Percentiles rank a stretch among this genome's conserved stretches.
These are phyloP conservation scores for Serendipita sp. DNA, from an alignment of 768 basidiomycete genomes.

Conservation along the genomic window DNA sequence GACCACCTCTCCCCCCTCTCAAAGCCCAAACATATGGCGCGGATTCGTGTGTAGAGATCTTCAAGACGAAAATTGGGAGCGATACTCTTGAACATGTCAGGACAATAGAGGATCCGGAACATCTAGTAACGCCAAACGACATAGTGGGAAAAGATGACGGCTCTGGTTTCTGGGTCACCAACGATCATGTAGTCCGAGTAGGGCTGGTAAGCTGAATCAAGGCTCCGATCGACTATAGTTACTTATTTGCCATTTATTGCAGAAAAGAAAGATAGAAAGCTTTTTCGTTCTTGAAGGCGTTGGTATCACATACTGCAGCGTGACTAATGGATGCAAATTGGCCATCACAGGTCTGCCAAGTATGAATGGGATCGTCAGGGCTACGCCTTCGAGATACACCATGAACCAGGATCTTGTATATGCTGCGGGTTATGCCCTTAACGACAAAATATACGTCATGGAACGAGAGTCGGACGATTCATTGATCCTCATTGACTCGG, in stretches of 20 bases:
- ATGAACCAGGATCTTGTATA: constrained; percentile 45
- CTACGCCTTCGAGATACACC: constrained; percentile 9
- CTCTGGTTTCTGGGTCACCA: constrained; percentile 51
- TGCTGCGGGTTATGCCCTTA: constrained; percentile 23
- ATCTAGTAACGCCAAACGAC: constrained; percentile 52
- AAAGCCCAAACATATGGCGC: constrained; percentile 34
- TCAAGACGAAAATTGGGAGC: constrained; percentile 34
- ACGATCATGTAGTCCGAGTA: constrained; percentile 41
- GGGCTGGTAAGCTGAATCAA: constrained; percentile 28
- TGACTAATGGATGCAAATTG: constrained; percentile 41
- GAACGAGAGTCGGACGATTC: constrained; percentile 44
- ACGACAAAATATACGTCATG: constrained; percentile 28
- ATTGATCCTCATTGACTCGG: constrained; percentile 35
- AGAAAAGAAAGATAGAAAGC: constrained; percentile 14
- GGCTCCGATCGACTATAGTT: neutral
- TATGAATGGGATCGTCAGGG: constrained; percentile 43
- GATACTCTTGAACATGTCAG: constrained; percentile 32
- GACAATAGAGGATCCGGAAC: constrained; percentile 37
- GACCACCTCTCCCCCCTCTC: constrained; percentile 28
- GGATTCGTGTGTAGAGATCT: constrained; percentile 56
- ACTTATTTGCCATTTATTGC: neutral
- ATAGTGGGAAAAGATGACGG: constrained; percentile 50
- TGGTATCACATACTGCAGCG: constrained; percentile 50
- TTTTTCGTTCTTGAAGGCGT: constrained; percentile 15
- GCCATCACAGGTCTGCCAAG: constrained; percentile 34